phyloP scores from a whole-genome alignment of 176 grass and related monocot genomes.

The Hordeum marinum region DNA sequence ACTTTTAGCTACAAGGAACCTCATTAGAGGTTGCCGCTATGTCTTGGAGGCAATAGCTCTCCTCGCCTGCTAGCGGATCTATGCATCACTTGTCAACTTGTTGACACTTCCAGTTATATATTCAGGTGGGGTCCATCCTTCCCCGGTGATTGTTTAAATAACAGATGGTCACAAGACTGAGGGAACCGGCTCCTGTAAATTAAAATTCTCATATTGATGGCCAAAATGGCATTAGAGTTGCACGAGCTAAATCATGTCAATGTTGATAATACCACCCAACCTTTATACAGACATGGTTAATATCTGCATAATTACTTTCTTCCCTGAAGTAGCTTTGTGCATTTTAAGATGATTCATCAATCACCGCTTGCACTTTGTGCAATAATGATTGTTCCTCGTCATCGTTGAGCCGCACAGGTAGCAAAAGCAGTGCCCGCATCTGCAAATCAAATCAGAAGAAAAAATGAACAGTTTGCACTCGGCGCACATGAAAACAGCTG shows the following conservation, averaged over 20 bases:
- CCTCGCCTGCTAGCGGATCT: no score
- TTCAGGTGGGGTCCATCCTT: no score
- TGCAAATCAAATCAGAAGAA: slow-evolving; percentile 14
- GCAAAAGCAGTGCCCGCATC: slow-evolving; percentile 74
- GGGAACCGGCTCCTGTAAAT: neutral
- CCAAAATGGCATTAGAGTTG: neutral
- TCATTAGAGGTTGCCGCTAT: no score
- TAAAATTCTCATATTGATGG: neutral
- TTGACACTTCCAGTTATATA: no score
- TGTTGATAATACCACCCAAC: neutral
- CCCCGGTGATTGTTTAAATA: no score
- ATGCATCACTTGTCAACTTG: no score
- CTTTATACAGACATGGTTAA: neutral
- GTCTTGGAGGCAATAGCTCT: no score
- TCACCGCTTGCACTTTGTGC: slow-evolving; percentile 38
- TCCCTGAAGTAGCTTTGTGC: neutral
- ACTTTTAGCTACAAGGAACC: no score
- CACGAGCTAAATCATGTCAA: neutral
- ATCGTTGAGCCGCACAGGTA: slow-evolving; percentile 72
- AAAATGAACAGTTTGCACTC: neutral
- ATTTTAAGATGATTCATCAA: neutral
- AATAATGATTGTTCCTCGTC: slow-evolving; percentile 41
- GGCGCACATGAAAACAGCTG: neutral
- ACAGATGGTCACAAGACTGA: neutral
- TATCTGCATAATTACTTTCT: neutral